Evolutionary conservation across 768 basidiomycete species (phyloP).

Genomic region (Suillus spraguei): DNA sequence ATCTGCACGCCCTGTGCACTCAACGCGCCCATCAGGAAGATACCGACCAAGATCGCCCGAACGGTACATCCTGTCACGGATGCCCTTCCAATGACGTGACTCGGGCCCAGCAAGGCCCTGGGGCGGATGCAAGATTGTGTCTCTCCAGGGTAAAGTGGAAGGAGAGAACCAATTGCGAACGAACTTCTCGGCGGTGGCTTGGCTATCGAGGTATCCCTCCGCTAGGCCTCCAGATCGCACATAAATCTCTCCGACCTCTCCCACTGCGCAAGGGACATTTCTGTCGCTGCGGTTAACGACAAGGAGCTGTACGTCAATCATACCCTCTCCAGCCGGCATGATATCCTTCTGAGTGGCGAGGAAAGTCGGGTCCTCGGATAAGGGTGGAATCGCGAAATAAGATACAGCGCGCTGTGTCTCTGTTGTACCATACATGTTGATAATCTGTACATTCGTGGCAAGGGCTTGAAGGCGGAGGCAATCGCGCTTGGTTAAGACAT

Average conservation of each 20-base stretch:
- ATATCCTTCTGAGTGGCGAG: constrained; percentile 94
- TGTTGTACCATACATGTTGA: constrained; percentile 99
- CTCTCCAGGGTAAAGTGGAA: constrained; percentile 51
- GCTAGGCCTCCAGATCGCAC: constrained; percentile 95
- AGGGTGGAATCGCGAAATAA: constrained; percentile 90
- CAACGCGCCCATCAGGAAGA: constrained; percentile 87
- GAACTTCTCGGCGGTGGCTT: constrained; percentile 88
- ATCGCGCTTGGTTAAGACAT: constrained; percentile 97
- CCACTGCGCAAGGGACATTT: constrained; percentile 85
- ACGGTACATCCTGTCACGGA: constrained; percentile 96
- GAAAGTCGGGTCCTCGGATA: constrained; percentile 85
- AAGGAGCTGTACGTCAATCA: constrained; percentile 96
- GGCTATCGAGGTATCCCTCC: constrained; percentile 88
- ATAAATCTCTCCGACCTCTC: constrained; percentile 98
- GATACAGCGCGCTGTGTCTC: constrained; percentile 99
- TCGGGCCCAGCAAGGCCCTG: constrained; percentile 66
- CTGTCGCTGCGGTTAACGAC: constrained; percentile 92
- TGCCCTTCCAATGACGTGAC: constrained; percentile 87
- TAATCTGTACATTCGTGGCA: constrained; percentile 88
- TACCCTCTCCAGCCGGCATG: constrained; percentile 96
- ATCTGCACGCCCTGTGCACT: constrained; percentile 96
- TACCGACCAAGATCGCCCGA: constrained; percentile 97
- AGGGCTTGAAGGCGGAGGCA: constrained; percentile 92
- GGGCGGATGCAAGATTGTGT: constrained; percentile 70
- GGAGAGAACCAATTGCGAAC: constrained; percentile 89